phyloP scores from a whole-genome alignment of 1,139 yeast species.

The Yamadazyma membranifaciens region DNA sequence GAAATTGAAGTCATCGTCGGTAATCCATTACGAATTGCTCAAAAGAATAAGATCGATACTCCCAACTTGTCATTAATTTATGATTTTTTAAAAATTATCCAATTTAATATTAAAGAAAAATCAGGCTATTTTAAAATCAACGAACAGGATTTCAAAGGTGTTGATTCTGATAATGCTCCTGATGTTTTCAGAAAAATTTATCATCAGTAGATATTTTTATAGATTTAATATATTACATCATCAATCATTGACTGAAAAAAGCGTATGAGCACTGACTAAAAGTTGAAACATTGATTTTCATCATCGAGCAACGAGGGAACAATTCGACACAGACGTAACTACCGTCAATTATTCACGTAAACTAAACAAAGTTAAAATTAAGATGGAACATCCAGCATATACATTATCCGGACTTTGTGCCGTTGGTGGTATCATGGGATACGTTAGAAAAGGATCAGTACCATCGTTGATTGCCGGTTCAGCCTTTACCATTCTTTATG shows the following conservation, averaged over 20 bases:
- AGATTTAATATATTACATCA: background rate
- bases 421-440: slow-evolving; percentile 75
- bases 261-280: too few relatives aligned
- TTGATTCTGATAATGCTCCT: slow-evolving; percentile 30
- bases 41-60: slow-evolving; percentile 49
- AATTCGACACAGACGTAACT: too few relatives aligned
- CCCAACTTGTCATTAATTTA: slow-evolving; percentile 62
- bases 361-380: background rate
- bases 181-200: slow-evolving; percentile 20
- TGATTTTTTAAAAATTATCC: slow-evolving; percentile 55
- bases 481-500: slow-evolving; percentile 66
- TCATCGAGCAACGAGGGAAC: too few relatives aligned
- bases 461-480: slow-evolving; percentile 84
- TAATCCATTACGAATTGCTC: slow-evolving; percentile 63
- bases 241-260: too few relatives aligned
- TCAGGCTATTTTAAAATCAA: slow-evolving; percentile 41
- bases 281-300: too few relatives aligned
- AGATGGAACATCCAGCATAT: slow-evolving; percentile 75
- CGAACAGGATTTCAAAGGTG: slow-evolving; percentile 25
- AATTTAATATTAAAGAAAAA: slow-evolving; percentile 56
- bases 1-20: slow-evolving; percentile 74
- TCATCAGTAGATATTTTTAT: background rate
- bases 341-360: too few relatives aligned
- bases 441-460: slow-evolving; percentile 65
- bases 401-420: slow-evolving; percentile 74